These are phyloP conservation scores for Oemleria cerasiformis DNA, from an alignment of 306 rosid species.

Conservation along the genomic window DNA sequence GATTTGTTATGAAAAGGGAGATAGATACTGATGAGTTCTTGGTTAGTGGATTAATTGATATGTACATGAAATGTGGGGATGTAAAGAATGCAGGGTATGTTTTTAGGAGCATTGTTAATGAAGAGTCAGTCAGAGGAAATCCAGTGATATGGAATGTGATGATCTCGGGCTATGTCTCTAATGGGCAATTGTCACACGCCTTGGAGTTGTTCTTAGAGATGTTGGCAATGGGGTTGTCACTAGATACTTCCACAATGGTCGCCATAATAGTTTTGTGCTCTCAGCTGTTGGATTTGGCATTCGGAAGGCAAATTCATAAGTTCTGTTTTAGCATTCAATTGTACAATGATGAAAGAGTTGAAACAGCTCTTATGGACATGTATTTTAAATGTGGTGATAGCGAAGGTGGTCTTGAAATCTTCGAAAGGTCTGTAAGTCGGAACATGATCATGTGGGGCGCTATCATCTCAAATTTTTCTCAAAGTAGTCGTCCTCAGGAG, in stretches of 20 bases:
- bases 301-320: conserved; percentile 37
- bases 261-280: conserved; percentile 35
- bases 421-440: conserved; percentile 21
- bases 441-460: conserved; percentile 34
- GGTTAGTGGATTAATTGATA: conserved; percentile 33
- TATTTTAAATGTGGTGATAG: conserved; percentile 35
- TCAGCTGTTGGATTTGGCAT: conserved; percentile 26
- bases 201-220: conserved; percentile 30
- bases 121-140: conserved; percentile 21
- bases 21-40: conserved; percentile 35
- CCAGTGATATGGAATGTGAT: conserved; percentile 46
- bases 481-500: conserved; percentile 24
- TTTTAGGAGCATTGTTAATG: conserved; percentile 14
- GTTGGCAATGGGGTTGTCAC: conserved; percentile 24
- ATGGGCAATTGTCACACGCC: conserved; percentile 23
- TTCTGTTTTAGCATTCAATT: conserved; percentile 21
- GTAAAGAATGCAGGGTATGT: conserved; percentile 29
- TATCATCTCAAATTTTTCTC: conserved; percentile 26
- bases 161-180: conserved; percentile 33
- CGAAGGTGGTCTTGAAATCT: conserved; percentile 26
- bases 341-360: conserved; percentile 29
- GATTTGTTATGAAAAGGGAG: conserved; percentile 31
- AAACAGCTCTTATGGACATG: conserved; percentile 44
- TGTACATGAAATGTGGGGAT: conserved; percentile 47
- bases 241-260: conserved; percentile 38